Base-by-base conservation (phyloP, 2,329 filamentous ascomycete genomes). In the Aureobasidium lini region DNA sequence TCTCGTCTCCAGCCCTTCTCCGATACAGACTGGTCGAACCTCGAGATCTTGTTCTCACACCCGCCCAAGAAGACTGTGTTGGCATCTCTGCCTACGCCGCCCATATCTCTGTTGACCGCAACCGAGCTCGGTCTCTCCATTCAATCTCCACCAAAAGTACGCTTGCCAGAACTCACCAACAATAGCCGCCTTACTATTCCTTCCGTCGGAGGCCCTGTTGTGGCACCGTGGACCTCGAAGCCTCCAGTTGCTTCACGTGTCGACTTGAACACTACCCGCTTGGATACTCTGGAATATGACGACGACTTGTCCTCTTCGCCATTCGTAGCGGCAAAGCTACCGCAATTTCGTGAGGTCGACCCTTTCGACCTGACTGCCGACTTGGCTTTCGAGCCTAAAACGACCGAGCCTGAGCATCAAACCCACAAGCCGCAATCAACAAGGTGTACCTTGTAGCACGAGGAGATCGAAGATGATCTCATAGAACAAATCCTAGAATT, bases 261-360 rank as follows among this genome's bases (percentile, higher is more conserved):
- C 47, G 6, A 2, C 8, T 13, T 43, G 39, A 9, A 29, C 8
- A 7, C 16, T 4, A 13, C 1, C 18, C 18, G 7, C 34, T 15
- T 23, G 3, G 8, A 10, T 7, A 6, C 23, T 44, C 29, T n/a
- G 10, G 50, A 29, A 36, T 23, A 23, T 23, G 11, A 29, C 11
- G 29, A n/a, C 10, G 29, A 18, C 13, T 6, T 18, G 9, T 8
- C 5, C 11, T 32, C 43, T 4, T 48, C 28, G 28, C 23, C 54
- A 10, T 57, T 57, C 10, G 43, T 57, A 9, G 54, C 54, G 23
- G 54, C 54, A 57, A 48, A 43, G 16, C 13, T 57, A 15, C 43
- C 54, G 8, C 6, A 28, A 6, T 57, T 48, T 15, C 34, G 10
- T 23, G 34, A 57, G 5, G 15, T 34, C 32, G 43, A 39, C 9